A percentile compares a stretch with the other conserved stretches of the same genome.
Conservation (phyloP, 768 basidiomycete genomes). For the Goffeauzyma gilvescens region DNA sequence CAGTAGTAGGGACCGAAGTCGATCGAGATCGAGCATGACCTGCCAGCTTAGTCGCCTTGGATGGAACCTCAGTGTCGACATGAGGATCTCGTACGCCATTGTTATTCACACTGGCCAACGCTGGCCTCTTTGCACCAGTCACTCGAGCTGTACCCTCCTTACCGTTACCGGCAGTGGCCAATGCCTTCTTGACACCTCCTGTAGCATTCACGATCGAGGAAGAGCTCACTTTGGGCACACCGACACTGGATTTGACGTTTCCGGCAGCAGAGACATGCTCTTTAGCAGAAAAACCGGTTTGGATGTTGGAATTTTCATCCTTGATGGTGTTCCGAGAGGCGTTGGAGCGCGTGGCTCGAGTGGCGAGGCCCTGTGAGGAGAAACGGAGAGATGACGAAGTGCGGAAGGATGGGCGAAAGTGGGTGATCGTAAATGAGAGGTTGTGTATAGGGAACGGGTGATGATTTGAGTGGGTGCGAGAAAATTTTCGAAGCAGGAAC, state of each 20-base stretch:
- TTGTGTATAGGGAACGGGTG: constrained; percentile 4
- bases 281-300: constrained; percentile 1
- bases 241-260: too few species aligned
- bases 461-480: too few species aligned
- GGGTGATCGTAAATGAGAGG: neutral
- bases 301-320: constrained; percentile 1
- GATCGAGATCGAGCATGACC: constrained; percentile 45
- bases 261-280: neutral
- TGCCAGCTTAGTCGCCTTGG: constrained; percentile 42
- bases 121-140: constrained; percentile 46
- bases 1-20: constrained; percentile 44
- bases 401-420: neutral
- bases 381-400: neutral
- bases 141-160: constrained; percentile 35
- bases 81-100: constrained; percentile 43
- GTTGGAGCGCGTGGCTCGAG: constrained; percentile 10
- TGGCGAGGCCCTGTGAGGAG: neutral
- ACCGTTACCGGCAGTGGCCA: neutral
- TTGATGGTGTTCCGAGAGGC: constrained; percentile 15
- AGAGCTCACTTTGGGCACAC: too few species aligned
- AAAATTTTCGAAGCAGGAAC: too few species aligned
- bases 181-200: neutral
- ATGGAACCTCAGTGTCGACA: constrained; percentile 34
- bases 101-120: constrained; percentile 62
- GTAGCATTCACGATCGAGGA: too few species aligned